Conservation (phyloP, 345 rosid species). For the Hibiscus tridactylites region DNA sequence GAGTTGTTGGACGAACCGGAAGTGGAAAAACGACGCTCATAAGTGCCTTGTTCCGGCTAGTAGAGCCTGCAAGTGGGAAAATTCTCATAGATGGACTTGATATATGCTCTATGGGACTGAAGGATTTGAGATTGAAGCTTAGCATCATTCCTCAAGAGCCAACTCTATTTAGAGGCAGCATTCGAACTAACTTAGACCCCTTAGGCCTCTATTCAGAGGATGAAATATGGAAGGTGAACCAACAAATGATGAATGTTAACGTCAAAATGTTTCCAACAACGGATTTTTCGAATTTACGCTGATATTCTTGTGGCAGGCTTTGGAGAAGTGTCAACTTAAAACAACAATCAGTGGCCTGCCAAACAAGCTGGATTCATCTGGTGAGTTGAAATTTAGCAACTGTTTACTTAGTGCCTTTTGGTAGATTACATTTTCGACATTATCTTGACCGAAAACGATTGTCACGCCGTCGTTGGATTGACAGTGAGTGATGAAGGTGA, state of each 20-base stretch:
- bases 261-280: neutral
- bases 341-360: constrained; percentile 46
- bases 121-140: constrained; percentile 77
- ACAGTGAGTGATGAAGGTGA: constrained; percentile 78
- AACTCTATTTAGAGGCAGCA: constrained; percentile 68
- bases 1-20: constrained; percentile 90
- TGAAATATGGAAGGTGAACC: constrained; percentile 72
- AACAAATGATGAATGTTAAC: neutral
- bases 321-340: constrained; percentile 77
- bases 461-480: neutral
- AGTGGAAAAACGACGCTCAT: constrained; percentile 86
- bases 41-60: constrained; percentile 77
- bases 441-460: neutral
- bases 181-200: constrained; percentile 78
- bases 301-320: constrained; percentile 30
- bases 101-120: constrained; percentile 65
- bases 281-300: neutral
- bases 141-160: constrained; percentile 96
- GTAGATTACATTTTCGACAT: neutral
- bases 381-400: constrained; percentile 21
- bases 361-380: constrained; percentile 55
- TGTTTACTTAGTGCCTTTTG: neutral
- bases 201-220: constrained; percentile 59
- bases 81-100: constrained; percentile 66
- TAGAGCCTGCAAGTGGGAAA: constrained; percentile 64